These are phyloP conservation scores for Aspergillus heteromorphus DNA, from an alignment of 495 filamentous ascomycete species.

Conservation along the genomic window DNA sequence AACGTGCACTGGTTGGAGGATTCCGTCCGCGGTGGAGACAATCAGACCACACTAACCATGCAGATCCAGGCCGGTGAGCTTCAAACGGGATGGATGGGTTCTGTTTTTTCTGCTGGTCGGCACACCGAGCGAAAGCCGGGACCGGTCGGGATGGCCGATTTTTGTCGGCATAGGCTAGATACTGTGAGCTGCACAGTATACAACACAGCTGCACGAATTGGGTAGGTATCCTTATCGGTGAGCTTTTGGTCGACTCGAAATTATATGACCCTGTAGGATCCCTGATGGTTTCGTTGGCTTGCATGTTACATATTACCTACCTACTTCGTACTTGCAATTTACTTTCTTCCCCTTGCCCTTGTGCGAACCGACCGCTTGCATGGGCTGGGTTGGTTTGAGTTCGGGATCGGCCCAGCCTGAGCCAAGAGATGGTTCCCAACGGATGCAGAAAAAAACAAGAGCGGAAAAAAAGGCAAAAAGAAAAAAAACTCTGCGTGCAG, in stretches of 20 bases:
- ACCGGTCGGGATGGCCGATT: neutral
- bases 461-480: neutral
- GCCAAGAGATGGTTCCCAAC: neutral
- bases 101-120: slow-evolving; percentile 1
- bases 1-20: slow-evolving; percentile 2
- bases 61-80: slow-evolving; percentile 14
- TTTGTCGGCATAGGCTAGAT: too few relatives aligned
- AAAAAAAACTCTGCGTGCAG: neutral
- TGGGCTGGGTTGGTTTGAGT: neutral
- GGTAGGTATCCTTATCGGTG: too few relatives aligned
- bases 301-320: neutral
- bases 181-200: too few relatives aligned
- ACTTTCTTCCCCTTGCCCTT: neutral
- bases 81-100: slow-evolving; percentile 6
- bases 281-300: neutral
- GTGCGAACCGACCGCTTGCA: neutral
- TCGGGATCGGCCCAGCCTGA: neutral
- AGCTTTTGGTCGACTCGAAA: neutral
- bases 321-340: neutral
- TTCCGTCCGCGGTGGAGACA: neutral
- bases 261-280: neutral
- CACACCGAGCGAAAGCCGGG: slow-evolving; percentile 8
- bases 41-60: neutral
- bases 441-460: neutral
- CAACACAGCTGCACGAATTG: too few relatives aligned